phyloP scores from a whole-genome alignment of 768 basidiomycete genomes.

The Boletus rufocinnamomeus region DNA sequence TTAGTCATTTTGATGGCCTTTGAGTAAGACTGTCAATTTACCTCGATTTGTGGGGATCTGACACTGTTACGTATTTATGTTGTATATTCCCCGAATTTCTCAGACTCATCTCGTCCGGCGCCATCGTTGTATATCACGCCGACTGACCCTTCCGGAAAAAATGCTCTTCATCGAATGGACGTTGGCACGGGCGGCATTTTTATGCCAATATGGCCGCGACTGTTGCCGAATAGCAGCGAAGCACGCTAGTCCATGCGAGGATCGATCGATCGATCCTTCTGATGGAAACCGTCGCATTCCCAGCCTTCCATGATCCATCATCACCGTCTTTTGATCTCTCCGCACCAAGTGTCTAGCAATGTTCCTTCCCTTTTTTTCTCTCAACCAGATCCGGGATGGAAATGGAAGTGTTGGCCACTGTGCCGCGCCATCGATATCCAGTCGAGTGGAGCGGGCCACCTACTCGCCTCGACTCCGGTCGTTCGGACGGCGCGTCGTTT shows the following conservation, averaged over 20 bases:
- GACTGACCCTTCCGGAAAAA: constrained; percentile 14
- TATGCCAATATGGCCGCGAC: background rate
- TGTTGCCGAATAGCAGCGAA: constrained; percentile 12
- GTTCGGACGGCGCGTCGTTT: constrained; percentile 1
- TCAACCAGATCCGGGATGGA: background rate
- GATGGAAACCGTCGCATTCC: constrained; percentile 30
- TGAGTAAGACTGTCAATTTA: constrained; percentile 34
- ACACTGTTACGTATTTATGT: constrained; percentile 28
- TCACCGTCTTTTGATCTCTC: constrained; percentile 15
- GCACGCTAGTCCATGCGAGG: constrained; percentile 22
- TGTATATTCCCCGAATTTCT: constrained; percentile 16
- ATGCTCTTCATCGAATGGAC: constrained; percentile 1
- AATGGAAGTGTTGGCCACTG: constrained; percentile 4
- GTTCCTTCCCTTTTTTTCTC: background rate
- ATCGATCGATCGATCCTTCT: constrained; percentile 33
- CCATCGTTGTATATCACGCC: constrained; percentile 4
- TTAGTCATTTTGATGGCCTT: constrained; percentile 35
- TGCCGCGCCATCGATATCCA: background rate
- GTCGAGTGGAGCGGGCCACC: constrained; percentile 3
- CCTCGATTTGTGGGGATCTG: constrained; percentile 32
- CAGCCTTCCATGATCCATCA: constrained; percentile 4
- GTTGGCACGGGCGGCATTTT: constrained; percentile 4
- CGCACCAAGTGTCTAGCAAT: constrained; percentile 4
- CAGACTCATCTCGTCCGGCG: constrained; percentile 16
- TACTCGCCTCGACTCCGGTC: background rate